These are phyloP conservation scores for Leptodontidium sp. DNA, from an alignment of 2,329 filamentous ascomycete species.

Conservation along the genomic window DNA sequence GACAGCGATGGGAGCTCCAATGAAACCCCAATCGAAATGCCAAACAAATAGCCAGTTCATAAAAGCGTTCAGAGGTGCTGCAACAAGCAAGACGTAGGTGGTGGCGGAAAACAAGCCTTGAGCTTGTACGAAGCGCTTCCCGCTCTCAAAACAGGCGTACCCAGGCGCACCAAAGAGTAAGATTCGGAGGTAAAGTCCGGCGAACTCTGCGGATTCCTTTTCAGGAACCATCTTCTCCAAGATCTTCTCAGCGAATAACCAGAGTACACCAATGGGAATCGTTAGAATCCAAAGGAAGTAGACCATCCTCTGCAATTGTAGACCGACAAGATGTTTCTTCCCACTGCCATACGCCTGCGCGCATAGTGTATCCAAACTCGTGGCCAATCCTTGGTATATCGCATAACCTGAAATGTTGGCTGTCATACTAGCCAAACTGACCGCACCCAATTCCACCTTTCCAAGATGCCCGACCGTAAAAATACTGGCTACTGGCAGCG, in stretches of 20 bases:
- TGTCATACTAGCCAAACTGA: slow-evolving; percentile 78
- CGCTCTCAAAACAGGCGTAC: slow-evolving; percentile 78
- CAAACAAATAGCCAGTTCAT: slow-evolving; percentile 84
- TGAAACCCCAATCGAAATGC: slow-evolving; percentile 73
- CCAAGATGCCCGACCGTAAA: slow-evolving; percentile 82
- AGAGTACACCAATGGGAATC: slow-evolving; percentile 75
- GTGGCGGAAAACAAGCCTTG: slow-evolving; percentile 84
- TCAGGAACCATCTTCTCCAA: slow-evolving; percentile 76
- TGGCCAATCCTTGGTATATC: slow-evolving; percentile 85
- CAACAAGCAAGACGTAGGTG: slow-evolving; percentile 78
- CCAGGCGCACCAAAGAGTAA: slow-evolving; percentile 76
- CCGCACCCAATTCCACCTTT: slow-evolving; percentile 72
- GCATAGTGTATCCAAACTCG: slow-evolving; percentile 90
- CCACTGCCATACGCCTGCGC: slow-evolving; percentile 94
- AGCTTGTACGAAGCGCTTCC: slow-evolving; percentile 83
- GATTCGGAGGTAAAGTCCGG: slow-evolving; percentile 77
- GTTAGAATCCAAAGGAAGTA: slow-evolving; percentile 77
- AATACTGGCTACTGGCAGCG: slow-evolving; percentile 81
- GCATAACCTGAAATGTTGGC: slow-evolving; percentile 81
- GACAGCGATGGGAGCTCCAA: slow-evolving; percentile 82
- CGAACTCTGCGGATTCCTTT: slow-evolving; percentile 72
- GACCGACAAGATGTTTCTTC: slow-evolving; percentile 84
- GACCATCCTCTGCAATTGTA: slow-evolving; percentile 84
- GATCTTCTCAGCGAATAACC: slow-evolving; percentile 73
- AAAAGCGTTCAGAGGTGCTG: slow-evolving; percentile 78